phyloP scores from a whole-genome alignment of 169 alveolate species.

The Plasmodium reichenowi region DNA sequence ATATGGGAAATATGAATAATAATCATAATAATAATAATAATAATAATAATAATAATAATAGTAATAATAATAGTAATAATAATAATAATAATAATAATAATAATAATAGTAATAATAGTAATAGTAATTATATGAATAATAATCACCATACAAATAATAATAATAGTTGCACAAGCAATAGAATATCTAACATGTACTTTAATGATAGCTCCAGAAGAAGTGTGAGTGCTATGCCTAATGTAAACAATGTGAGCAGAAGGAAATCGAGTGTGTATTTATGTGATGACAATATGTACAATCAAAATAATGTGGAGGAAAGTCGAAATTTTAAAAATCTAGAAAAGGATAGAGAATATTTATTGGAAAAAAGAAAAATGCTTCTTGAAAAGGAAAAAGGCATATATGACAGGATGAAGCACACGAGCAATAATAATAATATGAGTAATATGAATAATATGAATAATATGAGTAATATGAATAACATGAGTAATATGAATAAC shows the following conservation, averaged over 20 bases:
- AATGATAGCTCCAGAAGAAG: constrained; percentile 73
- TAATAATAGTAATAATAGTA: neutral
- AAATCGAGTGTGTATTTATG: constrained; percentile 14
- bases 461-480: neutral
- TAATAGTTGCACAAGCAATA: constrained; percentile 46
- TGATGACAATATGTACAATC: constrained; percentile 17
- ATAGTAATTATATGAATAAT: too few relatives aligned
- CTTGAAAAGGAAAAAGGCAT: constrained; percentile 65
- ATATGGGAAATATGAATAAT: neutral
- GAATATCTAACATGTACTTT: constrained; percentile 63
- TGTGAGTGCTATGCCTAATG: constrained; percentile 66
- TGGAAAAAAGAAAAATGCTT: constrained; percentile 52
- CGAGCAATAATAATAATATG: constrained; percentile 30
- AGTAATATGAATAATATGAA: constrained; percentile 5
- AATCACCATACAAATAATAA: neutral
- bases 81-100: neutral
- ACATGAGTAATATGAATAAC: neutral
- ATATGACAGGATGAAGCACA: constrained; percentile 31
- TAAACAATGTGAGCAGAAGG: constrained; percentile 24
- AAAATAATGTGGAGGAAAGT: neutral
- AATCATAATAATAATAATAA: too few relatives aligned
- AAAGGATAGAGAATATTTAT: constrained; percentile 64
- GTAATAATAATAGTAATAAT: too few relatives aligned
- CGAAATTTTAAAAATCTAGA: constrained; percentile 55
- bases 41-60: neutral